These are phyloP conservation scores for Solanum hybrid DNA, from an alignment of 305 asterid species.

Conservation along the genomic window DNA sequence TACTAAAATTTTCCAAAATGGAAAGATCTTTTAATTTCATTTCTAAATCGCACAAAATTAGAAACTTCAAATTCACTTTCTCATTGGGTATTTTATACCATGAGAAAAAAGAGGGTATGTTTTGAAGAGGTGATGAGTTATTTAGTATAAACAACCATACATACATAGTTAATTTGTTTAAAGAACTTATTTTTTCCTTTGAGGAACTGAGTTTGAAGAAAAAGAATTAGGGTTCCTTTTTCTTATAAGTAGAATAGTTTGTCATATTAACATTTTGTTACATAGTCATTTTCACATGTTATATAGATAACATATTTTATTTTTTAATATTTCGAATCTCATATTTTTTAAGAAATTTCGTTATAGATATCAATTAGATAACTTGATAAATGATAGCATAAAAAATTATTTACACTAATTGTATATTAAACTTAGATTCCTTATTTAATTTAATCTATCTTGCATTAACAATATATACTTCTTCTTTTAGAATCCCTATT, in stretches of 20 bases:
- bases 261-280: too few relatives aligned
- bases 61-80: background rate
- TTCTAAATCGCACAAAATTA: background rate
- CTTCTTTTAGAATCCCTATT: background rate
- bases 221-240: background rate
- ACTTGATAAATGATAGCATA: background rate
- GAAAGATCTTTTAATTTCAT: background rate
- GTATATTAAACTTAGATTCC: background rate
- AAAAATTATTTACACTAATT: background rate
- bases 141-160: background rate
- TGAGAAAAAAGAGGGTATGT: background rate
- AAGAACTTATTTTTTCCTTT: background rate
- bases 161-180: too few relatives aligned
- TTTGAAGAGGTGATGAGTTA: background rate
- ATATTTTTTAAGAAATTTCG: background rate
- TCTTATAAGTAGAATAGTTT: background rate
- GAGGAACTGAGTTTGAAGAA: background rate
- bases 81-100: background rate
- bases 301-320: background rate
- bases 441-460: background rate
- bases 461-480: background rate
- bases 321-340: background rate
- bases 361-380: background rate
- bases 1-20: background rate
- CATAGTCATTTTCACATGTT: background rate